phyloP scores from a whole-genome alignment of 2,329 filamentous ascomycete species.

The Claviceps monticola region DNA sequence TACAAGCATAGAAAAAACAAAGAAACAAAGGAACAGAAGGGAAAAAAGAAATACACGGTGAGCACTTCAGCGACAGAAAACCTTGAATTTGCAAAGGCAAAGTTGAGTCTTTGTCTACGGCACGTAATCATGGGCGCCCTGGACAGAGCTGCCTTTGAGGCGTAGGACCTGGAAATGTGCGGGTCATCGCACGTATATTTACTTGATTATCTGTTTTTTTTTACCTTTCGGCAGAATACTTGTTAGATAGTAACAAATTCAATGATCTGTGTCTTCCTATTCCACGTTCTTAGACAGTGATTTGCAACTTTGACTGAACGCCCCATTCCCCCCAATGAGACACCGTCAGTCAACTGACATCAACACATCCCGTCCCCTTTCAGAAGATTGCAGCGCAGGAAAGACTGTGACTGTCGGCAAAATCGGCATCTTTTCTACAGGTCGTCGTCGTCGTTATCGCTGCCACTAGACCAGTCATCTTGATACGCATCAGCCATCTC shows the following conservation, averaged over 20 bases:
- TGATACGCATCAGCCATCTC: slow-evolving; percentile 80
- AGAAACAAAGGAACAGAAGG: neutral
- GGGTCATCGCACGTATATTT: neutral
- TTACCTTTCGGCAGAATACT: neutral
- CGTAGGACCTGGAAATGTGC: neutral
- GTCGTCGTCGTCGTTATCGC: slow-evolving; percentile 55
- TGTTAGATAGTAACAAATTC: neutral
- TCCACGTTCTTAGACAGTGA: neutral
- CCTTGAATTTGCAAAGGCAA: neutral
- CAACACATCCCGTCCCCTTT: too few relatives aligned
- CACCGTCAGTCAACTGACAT: neutral
- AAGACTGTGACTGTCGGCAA: too few relatives aligned
- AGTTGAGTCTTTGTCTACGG: neutral
- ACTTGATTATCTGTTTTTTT: neutral
- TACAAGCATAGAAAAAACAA: too few relatives aligned
- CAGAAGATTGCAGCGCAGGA: too few relatives aligned
- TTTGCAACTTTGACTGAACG: neutral
- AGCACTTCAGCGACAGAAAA: slow-evolving; percentile 1
- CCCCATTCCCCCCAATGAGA: neutral
- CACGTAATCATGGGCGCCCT: neutral
- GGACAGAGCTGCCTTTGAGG: neutral
- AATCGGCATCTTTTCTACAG: slow-evolving; percentile 8
- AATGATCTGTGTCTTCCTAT: neutral
- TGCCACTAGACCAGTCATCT: slow-evolving; percentile 73
- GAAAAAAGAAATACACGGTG: neutral